Conservation (phyloP, 2,329 filamentous ascomycete species). For the Pestalotiopsis sp. region DNA sequence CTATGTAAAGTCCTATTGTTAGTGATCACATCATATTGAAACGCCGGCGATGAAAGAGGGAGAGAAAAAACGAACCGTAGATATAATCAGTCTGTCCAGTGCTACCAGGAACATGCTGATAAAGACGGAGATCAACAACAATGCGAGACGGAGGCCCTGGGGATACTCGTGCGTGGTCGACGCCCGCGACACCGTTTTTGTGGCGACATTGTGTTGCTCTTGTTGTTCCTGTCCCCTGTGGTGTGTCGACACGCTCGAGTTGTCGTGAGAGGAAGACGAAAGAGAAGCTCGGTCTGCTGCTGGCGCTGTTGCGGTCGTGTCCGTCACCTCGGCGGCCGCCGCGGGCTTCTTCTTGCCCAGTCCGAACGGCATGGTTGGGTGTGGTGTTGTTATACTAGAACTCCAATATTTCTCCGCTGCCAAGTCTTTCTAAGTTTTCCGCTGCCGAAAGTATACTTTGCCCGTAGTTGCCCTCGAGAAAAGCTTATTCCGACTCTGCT, state of each 20-base stretch:
- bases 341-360: conserved; percentile 11
- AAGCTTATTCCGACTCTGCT: too few relatives aligned
- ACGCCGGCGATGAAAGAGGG: not conserved
- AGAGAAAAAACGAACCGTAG: conserved; percentile 23
- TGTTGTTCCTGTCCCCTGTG: not conserved
- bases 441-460: too few relatives aligned
- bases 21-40: not conserved
- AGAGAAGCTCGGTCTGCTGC: not conserved
- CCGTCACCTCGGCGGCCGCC: not conserved
- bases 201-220: conserved; percentile 1
- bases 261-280: not conserved
- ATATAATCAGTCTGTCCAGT: conserved; percentile 39
- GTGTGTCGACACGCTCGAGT: not conserved
- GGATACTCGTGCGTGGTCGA: conserved; percentile 33
- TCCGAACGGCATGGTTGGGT: conserved; percentile 9
- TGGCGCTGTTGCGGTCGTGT: not conserved
- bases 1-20: not conserved
- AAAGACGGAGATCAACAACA: conserved; percentile 37
- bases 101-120: conserved; percentile 41
- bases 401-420: not conserved
- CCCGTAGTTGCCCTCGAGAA: too few relatives aligned
- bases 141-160: conserved; percentile 30
- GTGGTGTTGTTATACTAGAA: not conserved
- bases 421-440: not conserved
- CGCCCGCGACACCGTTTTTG: conserved; percentile 11